Evolutionary conservation across 257 asterid genomes (phyloP), one percentile per base, ranked within the genome.

Genomic region (Schizonepeta tenuifolia): DNA sequence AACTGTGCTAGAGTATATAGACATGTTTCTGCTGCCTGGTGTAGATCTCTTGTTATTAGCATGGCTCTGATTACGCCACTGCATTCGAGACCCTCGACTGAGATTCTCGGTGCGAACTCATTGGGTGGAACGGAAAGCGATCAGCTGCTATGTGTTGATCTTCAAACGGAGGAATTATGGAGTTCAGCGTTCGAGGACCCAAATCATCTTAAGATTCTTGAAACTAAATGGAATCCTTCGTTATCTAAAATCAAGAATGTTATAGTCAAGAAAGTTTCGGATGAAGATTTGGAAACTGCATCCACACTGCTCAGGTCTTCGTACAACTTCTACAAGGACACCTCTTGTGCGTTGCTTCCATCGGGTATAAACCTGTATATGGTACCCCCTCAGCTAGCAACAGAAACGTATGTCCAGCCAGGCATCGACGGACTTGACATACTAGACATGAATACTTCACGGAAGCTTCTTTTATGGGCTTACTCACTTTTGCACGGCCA

Each of bases 1-100:
- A 82, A 81, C 84, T 82, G 80, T 18, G 88, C 96, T 36, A 89
- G 83, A 86, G 88, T 91, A 67, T 90, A 89, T 67, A 90, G 88
- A 78, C 95, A 83, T 59, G 96, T 94, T 60, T 94, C 96, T 47
- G 87, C 93, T 74, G 96, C 99, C 81, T 94, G 99, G 99, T 94
- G 99, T 76, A 86, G 96, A 75, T 85, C 99, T 59, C 97, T 94
- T 38, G 99, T 94, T 69, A 87, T 94, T 51, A 89, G 90, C 86
- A 89, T 94, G 99, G 97, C 95, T 60, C 71, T 89, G 72, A 79
- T 91, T 58, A 94, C 97, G 38, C 99, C 99, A 22, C 75, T 91
- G 85, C 98, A 88, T 72, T 87, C 97, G 15, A 86, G 93, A 76
- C 81, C 70, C 72, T 77, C 92, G 12, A 84, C 95, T 57, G 90